Percentiles rank a stretch among this genome's conserved stretches.
Evolutionary conservation across 2,329 filamentous ascomycete genomes (phyloP).

Genomic region (Fusarium sp.): DNA sequence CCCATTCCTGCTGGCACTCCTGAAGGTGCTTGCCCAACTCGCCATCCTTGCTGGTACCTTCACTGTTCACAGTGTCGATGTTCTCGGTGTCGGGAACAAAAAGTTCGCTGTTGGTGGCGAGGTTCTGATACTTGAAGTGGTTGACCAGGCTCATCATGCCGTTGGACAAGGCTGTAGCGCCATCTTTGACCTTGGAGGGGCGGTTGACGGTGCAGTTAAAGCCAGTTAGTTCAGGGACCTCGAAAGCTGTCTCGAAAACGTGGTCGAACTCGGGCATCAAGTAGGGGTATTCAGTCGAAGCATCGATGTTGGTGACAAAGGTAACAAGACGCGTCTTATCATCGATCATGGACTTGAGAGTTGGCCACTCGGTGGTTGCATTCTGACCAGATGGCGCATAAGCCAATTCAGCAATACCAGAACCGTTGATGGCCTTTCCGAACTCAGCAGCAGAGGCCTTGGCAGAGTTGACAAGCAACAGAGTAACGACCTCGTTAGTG

Average conservation of each 20-base stretch:
- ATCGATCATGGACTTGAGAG: constrained; percentile 75
- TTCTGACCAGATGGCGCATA: constrained; percentile 65
- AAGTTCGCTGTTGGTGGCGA: constrained; percentile 61
- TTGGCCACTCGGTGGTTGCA: constrained; percentile 71
- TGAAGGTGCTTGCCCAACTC: constrained; percentile 65
- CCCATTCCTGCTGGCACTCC: constrained; percentile 68
- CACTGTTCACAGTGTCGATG: constrained; percentile 73
- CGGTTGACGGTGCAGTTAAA: constrained; percentile 81
- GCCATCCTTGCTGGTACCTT: constrained; percentile 64
- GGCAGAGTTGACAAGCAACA: constrained; percentile 79
- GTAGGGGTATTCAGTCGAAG: constrained; percentile 61
- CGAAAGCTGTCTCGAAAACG: constrained; percentile 79
- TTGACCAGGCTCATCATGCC: constrained; percentile 79
- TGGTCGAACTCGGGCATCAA: constrained; percentile 72
- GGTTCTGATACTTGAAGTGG: constrained; percentile 77
- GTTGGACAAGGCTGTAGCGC: constrained; percentile 64
- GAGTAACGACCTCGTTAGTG: constrained; percentile 79
- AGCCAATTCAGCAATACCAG: constrained; percentile 71
- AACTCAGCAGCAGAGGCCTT: constrained; percentile 66
- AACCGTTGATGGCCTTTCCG: constrained; percentile 63
- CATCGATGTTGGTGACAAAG: constrained; percentile 70
- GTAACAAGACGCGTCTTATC: constrained; percentile 73
- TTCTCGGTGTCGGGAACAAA: constrained; percentile 70
- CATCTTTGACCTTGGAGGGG: constrained; percentile 63
- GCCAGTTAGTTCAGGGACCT: constrained; percentile 69